phyloP scores from a whole-genome alignment of 169 alveolate species.

The Cyclospora cayetanensis region DNA sequence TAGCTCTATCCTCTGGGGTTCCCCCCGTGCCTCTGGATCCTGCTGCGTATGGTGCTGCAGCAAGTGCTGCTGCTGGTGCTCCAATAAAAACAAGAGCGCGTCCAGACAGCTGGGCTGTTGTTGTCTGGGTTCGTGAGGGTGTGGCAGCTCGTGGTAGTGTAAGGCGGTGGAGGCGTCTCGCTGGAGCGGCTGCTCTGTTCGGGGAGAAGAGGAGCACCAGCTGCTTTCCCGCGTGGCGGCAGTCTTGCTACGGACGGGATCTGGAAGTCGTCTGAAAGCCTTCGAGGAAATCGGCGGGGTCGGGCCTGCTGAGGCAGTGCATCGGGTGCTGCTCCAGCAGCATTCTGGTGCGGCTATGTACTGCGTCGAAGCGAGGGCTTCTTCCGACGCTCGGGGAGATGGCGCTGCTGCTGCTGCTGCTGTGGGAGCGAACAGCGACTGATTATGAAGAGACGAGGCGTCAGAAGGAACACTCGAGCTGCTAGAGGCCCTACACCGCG shows the following conservation, averaged over 20 bases:
- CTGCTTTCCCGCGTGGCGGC: background rate
- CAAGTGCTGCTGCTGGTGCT: background rate
- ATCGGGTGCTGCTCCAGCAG: conserved; percentile 30
- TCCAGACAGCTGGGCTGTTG: conserved; percentile 10
- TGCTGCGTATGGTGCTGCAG: conserved; percentile 19
- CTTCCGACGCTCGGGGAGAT: no score
- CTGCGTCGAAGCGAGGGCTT: no score
- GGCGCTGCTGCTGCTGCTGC: conserved; percentile 36
- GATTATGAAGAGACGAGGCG: no score
- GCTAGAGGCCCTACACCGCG: no score
- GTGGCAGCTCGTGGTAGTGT: no score
- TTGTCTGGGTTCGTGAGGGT: no score
- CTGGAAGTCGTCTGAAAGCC: background rate
- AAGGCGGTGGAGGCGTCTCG: no score
- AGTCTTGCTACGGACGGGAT: background rate
- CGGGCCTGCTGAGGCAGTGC: background rate
- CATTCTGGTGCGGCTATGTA: background rate
- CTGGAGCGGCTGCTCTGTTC: background rate
- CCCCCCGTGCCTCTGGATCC: background rate
- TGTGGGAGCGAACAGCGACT: no score
- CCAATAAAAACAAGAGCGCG: background rate
- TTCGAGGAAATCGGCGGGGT: background rate
- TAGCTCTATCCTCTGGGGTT: background rate
- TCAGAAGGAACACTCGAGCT: no score
- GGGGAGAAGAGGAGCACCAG: background rate